phyloP scores from a whole-genome alignment of 805 yeast genomes.

The Metschnikowia peoriensis region DNA sequence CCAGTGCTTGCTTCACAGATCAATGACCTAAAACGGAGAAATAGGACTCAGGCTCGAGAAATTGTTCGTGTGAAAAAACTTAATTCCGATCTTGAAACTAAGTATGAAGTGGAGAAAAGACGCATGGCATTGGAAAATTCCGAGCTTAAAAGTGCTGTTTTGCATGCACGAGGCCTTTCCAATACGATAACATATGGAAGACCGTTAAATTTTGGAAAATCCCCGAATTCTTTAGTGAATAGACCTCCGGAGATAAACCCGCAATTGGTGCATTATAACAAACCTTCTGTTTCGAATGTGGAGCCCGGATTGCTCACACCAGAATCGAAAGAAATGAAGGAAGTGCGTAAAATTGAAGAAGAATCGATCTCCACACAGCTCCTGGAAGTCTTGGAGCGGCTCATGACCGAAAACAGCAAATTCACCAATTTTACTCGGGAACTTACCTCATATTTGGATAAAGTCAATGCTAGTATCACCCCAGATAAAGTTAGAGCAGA shows the following conservation, averaged over 20 bases:
- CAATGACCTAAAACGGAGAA: conserved; percentile 13
- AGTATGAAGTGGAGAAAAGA: conserved; percentile 36
- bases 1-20: conserved; percentile 16
- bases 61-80: conserved; percentile 27
- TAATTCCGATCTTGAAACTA: conserved; percentile 29
- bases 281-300: conserved; percentile 29
- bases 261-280: conserved; percentile 22
- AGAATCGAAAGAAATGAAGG: neutral
- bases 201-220: conserved; percentile 15
- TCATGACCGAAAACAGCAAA: conserved; percentile 36
- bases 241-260: conserved; percentile 1
- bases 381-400: conserved; percentile 34
- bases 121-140: conserved; percentile 32
- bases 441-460: conserved; percentile 27
- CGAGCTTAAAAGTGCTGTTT: conserved; percentile 31
- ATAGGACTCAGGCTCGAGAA: conserved; percentile 30
- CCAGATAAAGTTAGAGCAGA: conserved; percentile 9
- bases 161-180: conserved; percentile 33
- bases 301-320: conserved; percentile 1
- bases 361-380: conserved; percentile 33
- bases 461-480: conserved; percentile 28
- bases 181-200: conserved; percentile 28
- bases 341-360: conserved; percentile 26
- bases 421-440: conserved; percentile 31
- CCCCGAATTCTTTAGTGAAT: conserved; percentile 1